Evolutionary conservation across 2,329 filamentous ascomycete genomes (phyloP).

Genomic region (Pseudopyrenochaeta lycopersici): DNA sequence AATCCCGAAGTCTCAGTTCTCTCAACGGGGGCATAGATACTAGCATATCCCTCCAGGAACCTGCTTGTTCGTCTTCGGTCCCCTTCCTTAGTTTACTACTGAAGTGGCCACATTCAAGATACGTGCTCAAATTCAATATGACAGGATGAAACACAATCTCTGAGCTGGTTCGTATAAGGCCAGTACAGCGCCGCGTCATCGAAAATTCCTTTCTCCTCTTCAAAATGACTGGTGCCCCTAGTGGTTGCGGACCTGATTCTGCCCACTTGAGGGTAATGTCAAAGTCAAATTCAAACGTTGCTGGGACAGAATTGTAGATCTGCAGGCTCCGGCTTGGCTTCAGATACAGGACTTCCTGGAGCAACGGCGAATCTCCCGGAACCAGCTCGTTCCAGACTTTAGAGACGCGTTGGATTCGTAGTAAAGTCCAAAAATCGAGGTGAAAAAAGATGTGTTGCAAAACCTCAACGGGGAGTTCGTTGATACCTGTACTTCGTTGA

Average conservation of each 20-base stretch:
- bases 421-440: slow-evolving; percentile 19
- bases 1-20: slow-evolving; percentile 13
- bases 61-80: neutral
- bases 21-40: slow-evolving; percentile 19
- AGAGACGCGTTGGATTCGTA: slow-evolving; percentile 19
- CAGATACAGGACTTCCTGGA: slow-evolving; percentile 14
- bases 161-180: slow-evolving; percentile 16
- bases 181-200: slow-evolving; percentile 12
- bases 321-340: slow-evolving; percentile 18
- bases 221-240: neutral
- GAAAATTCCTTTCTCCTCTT: slow-evolving; percentile 9
- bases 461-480: slow-evolving; percentile 20
- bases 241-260: slow-evolving; percentile 4
- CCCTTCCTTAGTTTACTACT: neutral
- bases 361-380: slow-evolving; percentile 18
- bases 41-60: slow-evolving; percentile 13
- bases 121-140: slow-evolving; percentile 11
- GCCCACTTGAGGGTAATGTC: slow-evolving; percentile 6
- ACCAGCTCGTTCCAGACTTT: slow-evolving; percentile 15
- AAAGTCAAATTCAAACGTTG: slow-evolving; percentile 16
- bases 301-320: slow-evolving; percentile 19
- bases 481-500: neutral
- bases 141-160: slow-evolving; percentile 21
- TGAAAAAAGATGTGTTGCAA: slow-evolving; percentile 16
- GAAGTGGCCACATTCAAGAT: neutral